Evolutionary conservation across 2,329 filamentous ascomycete genomes (phyloP), one percentile per base, ranked within the genome.

Genomic region (Pseudovirgaria hyperparasitica): DNA sequence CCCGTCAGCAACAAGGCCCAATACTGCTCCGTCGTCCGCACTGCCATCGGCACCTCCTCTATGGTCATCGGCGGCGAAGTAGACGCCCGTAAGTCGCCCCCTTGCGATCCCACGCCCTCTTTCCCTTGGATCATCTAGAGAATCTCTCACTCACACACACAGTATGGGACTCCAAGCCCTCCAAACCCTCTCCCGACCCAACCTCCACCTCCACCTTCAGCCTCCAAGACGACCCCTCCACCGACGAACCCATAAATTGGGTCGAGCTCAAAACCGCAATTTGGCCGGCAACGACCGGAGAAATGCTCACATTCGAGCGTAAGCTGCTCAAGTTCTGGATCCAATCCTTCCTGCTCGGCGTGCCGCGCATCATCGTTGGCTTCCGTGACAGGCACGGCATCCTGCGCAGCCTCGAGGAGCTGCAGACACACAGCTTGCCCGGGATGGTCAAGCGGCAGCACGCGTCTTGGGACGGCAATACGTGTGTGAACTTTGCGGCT

Each of bases 321-420:
- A 96, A 96, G 51, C 67, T 96, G 29, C 70, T 92, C 55, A 92
- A 92, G 46, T 93, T 87, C 57, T 98, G 90, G 90, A 82, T 87
- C 9, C 90, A 96, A 53, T 92, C 82, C 0, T 98, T 93, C 47
- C 65, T 98, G 3, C 74, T 98, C 2, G 87, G 87, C 21, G 86
- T 96, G 1, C 84, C 85, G 1, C 90, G 77, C 39, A 82, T 98
- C 38, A 73, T 94, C 23, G 80, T 98, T 16, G 90, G 90, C 1
- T 94, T 90, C 50, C 75, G 90, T 25, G 76, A 70, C 18, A 71
- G 67, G 30, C 47, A 76, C 29, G 87, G 90, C 6, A 68, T 82
- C 28, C 62, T 98, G 13, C 64, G 66, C 25, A 65, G 70, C 9
- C 48, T 92, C 9, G 72, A 92, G 48, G 82, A 92, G 45, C 70